Percentiles rank a stretch among this genome's conserved stretches.
These are phyloP conservation scores for Linderniella brevidens DNA, from an alignment of 257 asterid species.

Conservation along the genomic window DNA sequence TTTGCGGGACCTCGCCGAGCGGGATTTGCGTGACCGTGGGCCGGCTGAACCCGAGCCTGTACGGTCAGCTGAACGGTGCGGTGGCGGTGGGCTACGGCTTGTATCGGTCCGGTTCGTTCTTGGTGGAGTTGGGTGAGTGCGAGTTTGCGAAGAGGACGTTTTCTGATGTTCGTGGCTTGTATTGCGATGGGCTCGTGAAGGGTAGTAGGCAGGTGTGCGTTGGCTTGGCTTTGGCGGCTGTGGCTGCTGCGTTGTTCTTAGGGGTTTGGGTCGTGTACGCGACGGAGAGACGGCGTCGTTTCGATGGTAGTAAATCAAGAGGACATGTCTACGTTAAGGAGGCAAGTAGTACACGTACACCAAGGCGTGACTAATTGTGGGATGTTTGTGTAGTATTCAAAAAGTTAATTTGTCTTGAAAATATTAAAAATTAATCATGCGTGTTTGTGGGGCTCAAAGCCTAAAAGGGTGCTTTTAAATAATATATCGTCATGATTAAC, in stretches of 20 bases:
- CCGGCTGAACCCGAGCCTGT: conserved; percentile 55
- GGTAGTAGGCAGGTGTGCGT: conserved; percentile 38
- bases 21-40: conserved; percentile 51
- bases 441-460: no score
- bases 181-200: conserved; percentile 54
- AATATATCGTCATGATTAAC: no score
- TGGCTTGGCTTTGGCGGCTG: conserved; percentile 57
- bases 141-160: conserved; percentile 55
- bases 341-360: no score
- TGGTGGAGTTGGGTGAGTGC: conserved; percentile 61
- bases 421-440: no score
- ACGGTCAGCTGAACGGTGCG: conserved; percentile 49
- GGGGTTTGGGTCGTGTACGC: conserved; percentile 76
- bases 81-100: conserved; percentile 60
- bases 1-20: conserved; percentile 42
- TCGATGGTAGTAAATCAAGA: no score
- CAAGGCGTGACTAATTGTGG: no score
- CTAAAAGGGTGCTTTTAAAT: no score
- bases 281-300: conserved; percentile 26
- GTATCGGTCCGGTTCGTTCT: conserved; percentile 46
- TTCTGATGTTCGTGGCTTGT: conserved; percentile 18
- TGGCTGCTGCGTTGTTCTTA: conserved; percentile 60
- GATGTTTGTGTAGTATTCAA: no score
- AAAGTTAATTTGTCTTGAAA: no score
- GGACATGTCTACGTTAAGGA: no score